Conservation (phyloP, 768 basidiomycete species). For the Amanita thiersii region DNA sequence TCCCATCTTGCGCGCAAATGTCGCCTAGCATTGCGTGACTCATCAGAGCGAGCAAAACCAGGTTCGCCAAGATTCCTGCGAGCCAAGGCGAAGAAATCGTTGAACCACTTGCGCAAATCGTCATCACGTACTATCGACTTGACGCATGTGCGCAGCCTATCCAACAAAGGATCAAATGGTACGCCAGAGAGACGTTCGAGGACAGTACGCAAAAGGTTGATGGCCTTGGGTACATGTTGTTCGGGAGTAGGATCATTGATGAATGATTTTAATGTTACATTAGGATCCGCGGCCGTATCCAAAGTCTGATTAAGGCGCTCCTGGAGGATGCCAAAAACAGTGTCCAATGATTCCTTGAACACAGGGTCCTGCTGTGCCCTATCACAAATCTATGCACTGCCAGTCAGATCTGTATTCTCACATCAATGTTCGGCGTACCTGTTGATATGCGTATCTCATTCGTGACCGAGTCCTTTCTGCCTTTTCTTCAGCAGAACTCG, state of each 20-base stretch:
- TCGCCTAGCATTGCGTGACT: slow-evolving; percentile 30
- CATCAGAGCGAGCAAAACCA: slow-evolving; percentile 46
- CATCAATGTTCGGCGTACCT: slow-evolving; percentile 25
- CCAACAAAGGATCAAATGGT: slow-evolving; percentile 41
- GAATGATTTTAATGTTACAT: slow-evolving; percentile 44
- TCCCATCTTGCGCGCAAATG: slow-evolving; percentile 45
- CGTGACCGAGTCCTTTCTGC: slow-evolving; percentile 31
- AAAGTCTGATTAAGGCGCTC: slow-evolving; percentile 48
- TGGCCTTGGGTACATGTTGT: slow-evolving; percentile 48
- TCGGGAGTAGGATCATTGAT: slow-evolving; percentile 57
- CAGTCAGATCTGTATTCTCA: not conserved
- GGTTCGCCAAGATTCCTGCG: slow-evolving; percentile 38
- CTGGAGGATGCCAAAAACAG: slow-evolving; percentile 46
- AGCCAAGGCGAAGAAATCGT: slow-evolving; percentile 41
- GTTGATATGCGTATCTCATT: slow-evolving; percentile 43
- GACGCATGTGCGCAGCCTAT: slow-evolving; percentile 32
- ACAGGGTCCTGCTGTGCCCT: slow-evolving; percentile 54
- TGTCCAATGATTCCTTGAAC: slow-evolving; percentile 50
- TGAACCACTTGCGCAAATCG: slow-evolving; percentile 44
- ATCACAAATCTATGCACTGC: slow-evolving; percentile 43
- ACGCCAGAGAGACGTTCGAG: slow-evolving; percentile 45
- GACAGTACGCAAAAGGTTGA: slow-evolving; percentile 38
- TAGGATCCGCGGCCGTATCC: slow-evolving; percentile 37
- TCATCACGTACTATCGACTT: slow-evolving; percentile 44
- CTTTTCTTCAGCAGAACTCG: slow-evolving; percentile 33